Evolutionary conservation across 2,329 filamentous ascomycete species (phyloP), one percentile per base, ranked within the genome.

Genomic region (Fusarium globosum): DNA sequence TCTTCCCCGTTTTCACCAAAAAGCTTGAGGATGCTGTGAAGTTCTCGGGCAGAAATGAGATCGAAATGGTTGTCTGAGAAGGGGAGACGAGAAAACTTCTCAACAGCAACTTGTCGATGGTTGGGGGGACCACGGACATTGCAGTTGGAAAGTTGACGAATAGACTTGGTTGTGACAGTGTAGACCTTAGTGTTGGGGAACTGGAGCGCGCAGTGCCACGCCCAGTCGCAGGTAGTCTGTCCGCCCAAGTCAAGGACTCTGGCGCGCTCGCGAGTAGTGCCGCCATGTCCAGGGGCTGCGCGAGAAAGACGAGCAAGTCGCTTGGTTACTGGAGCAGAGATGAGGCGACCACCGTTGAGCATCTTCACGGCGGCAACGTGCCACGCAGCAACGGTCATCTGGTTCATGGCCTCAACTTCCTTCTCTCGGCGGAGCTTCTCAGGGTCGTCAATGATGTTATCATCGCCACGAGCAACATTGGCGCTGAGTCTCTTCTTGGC

Each of bases 61-160:
- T 98, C 96, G 78, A 99, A 99, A 80, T 95, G 91, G 74, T 91
- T 90, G 78, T 94, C 90, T 13, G 91, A 89, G 83, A 98, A 99
- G 2, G 96, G 96, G 4, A 99, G 88, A 68, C 90, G 90, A 82
- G 92, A 94, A 18, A 97, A 86, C 57, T 91, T 89, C 43, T 93
- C 88, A 6, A 98, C 94, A 5, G 91, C 90, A 33, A 97, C 90
- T 77, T 94, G 93, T 69, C 93, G 91, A 85, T 98, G 96, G 83
- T 99, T 99, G 39, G 89, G 84, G 4, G 96, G 96, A 4, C 95
- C 95, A 33, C 92, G 92, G 75, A 96, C 90, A 77, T 93, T 93
- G 68, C 88, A 90, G 81, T 93, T 93, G 77, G 91, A 91, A 36
- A 91, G 84, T 80, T 94, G 92, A 42, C 90, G 88, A 73, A 92